These are phyloP conservation scores for Lachancea sp. DNA, from an alignment of 805 yeast genomes.

Conservation along the genomic window DNA sequence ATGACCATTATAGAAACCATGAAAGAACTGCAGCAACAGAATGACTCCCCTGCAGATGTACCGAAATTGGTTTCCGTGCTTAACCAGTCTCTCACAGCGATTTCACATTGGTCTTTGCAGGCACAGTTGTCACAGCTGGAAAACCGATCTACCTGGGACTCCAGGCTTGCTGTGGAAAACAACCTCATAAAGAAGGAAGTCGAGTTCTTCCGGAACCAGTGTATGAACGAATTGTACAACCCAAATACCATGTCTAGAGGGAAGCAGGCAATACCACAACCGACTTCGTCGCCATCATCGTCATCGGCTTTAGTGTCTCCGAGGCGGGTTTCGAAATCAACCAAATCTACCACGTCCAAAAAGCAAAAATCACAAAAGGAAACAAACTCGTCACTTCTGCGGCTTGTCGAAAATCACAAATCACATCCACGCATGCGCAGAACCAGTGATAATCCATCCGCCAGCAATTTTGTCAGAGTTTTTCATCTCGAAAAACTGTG, in stretches of 20 bases:
- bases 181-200: conserved; percentile 22
- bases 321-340: conserved; percentile 1
- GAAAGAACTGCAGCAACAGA: conserved; percentile 11
- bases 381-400: conserved; percentile 7
- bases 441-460: conserved; percentile 26
- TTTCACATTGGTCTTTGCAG: conserved; percentile 31
- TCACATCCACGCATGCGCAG: conserved; percentile 32
- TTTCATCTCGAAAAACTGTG: conserved; percentile 23
- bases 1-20: conserved; percentile 15
- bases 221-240: conserved; percentile 8
- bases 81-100: conserved; percentile 24
- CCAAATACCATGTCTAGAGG: too few relatives aligned
- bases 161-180: conserved; percentile 23
- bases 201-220: conserved; percentile 20
- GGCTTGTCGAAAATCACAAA: conserved; percentile 25
- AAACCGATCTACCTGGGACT: conserved; percentile 16
- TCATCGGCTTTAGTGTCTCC: not conserved
- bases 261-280: too few relatives aligned
- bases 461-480: conserved; percentile 27
- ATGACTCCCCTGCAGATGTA: conserved; percentile 12
- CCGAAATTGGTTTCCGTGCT: conserved; percentile 21
- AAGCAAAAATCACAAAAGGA: not conserved
- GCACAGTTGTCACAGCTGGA: conserved; percentile 25
- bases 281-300: not conserved
- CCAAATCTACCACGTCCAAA: conserved; percentile 1